A percentile compares a stretch with the other conserved stretches of the same genome.
Conservation (phyloP, 1,284 basidiomycete species). For the Malassezia yamatoensis region DNA sequence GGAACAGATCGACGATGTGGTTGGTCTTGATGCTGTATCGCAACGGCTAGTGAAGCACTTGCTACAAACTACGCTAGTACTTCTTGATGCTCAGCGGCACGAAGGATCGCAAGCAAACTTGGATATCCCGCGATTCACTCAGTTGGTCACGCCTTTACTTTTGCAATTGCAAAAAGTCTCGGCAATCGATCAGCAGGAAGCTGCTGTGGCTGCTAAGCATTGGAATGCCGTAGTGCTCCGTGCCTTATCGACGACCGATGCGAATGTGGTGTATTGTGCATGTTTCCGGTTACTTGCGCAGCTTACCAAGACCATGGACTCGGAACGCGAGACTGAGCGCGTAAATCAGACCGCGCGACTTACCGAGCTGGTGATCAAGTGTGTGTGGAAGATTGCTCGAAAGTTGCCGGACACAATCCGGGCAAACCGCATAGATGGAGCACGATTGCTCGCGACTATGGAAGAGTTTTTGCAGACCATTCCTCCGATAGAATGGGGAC, state of each 20-base stretch:
- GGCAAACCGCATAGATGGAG: conserved; percentile 68
- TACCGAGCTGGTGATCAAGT: conserved; percentile 92
- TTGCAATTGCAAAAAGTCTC: conserved; percentile 72
- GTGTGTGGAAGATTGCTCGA: conserved; percentile 93
- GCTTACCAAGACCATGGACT: conserved; percentile 74
- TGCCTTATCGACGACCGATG: conserved; percentile 76
- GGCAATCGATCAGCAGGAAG: conserved; percentile 36
- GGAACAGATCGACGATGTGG: neutral
- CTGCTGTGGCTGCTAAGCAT: conserved; percentile 74
- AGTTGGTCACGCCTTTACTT: conserved; percentile 65
- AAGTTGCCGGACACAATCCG: conserved; percentile 83
- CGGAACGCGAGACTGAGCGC: conserved; percentile 47
- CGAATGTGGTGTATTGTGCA: conserved; percentile 79
- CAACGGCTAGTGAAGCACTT: conserved; percentile 40
- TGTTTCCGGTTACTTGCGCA: conserved; percentile 74
- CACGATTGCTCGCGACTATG: conserved; percentile 81
- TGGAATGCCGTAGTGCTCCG: conserved; percentile 97
- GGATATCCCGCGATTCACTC: neutral
- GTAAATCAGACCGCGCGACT: conserved; percentile 58
- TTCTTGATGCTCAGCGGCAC: conserved; percentile 7
- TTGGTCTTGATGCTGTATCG: neutral
- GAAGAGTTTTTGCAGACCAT: conserved; percentile 88
- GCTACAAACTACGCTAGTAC: conserved; percentile 19
- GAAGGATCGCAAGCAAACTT: neutral
- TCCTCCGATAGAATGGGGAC: conserved; percentile 89